Evolutionary conservation across 2,329 filamentous ascomycete species (phyloP), one percentile per base, ranked within the genome.

Genomic region (Penicillium sp.): DNA sequence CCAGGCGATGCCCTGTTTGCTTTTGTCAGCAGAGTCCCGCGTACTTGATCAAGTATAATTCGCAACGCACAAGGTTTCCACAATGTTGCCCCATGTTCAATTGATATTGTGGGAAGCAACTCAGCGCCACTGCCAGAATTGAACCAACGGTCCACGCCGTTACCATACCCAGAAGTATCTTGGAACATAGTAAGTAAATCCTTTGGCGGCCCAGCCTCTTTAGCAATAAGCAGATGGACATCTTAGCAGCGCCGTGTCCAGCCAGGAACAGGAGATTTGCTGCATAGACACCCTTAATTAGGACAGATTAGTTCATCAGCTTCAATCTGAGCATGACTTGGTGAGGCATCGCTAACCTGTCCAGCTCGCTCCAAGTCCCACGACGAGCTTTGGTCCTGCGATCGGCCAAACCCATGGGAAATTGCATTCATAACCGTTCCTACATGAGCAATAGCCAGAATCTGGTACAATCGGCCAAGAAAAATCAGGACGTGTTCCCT

Each of bases 191-290:
- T 25, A 69, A 59, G 20, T 71, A 69, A 7, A 55, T 22, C 0
- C 34, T 48, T 52, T 67, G 62, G 54, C 57, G 64, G 34, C 61
- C 63, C 10, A 75, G 62, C 12, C 71, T 66, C 58, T 64, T 63
- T 48, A 75, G 63, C 12, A 75, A 63, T n/a, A 68, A 64, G 1
- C 66, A 57, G 1, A 72, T 66, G 0, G 72, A 72, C 7, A 65
- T 50, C 54, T 75, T 75, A 5, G 71, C 69, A 12, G 62, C 63
- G 8, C 65, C 59, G 42, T 71, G 69, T 4, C 66, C 67, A 14
- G 67, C 49, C 37, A 74, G 54, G 54, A 73, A 73, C 1, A 74
- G 62, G 22, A 71, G 45, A 55, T 68, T 59, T 34, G 61, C 60
- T 12, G 60, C 59, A 52, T 68, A 63, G 25, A 58, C 34, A 38